phyloP scores from a whole-genome alignment of 495 filamentous ascomycete species.

The Trichoderma reesei region DNA sequence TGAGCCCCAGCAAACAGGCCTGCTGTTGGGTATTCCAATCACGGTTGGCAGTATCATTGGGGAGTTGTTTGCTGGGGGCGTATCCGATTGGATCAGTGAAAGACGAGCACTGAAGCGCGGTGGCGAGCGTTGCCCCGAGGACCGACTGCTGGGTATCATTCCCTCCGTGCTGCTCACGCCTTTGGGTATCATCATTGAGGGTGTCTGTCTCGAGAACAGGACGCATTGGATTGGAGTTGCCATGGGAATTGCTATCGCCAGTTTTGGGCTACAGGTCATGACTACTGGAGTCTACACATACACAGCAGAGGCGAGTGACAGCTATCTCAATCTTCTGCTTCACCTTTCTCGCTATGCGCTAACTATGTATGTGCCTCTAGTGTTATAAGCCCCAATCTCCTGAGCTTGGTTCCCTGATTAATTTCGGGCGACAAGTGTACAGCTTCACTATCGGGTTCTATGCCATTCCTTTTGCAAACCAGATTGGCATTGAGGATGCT shows the following conservation, averaged over 20 bases:
- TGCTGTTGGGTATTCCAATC: conserved; percentile 23
- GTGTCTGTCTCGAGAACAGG: conserved; percentile 21
- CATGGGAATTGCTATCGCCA: conserved; percentile 25
- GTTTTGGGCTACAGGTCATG: conserved; percentile 23
- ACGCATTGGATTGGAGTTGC: conserved; percentile 21
- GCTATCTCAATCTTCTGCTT: neutral
- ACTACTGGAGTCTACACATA: conserved; percentile 26
- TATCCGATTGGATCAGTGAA: conserved; percentile 24
- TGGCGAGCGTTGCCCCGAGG: conserved; percentile 23
- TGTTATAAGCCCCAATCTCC: conserved; percentile 19
- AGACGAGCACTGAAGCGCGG: conserved; percentile 16
- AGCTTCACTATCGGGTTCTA: conserved; percentile 28
- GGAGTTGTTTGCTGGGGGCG: conserved; percentile 22
- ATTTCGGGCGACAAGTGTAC: conserved; percentile 29
- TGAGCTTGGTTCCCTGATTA: conserved; percentile 31
- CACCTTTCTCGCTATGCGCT: neutral
- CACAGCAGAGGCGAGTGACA: conserved; percentile 11
- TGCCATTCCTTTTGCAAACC: conserved; percentile 17
- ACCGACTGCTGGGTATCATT: conserved; percentile 17
- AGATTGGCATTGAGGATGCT: conserved; percentile 16
- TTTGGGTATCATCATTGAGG: conserved; percentile 24
- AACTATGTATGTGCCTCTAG: neutral
- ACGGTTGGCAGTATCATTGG: conserved; percentile 23
- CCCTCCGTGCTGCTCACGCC: conserved; percentile 18
- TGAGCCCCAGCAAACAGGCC: conserved; percentile 22